A percentile compares a stretch with the other conserved stretches of the same genome.
Conservation (phyloP, 495 filamentous ascomycete genomes). For the Penicillium nucicola region DNA sequence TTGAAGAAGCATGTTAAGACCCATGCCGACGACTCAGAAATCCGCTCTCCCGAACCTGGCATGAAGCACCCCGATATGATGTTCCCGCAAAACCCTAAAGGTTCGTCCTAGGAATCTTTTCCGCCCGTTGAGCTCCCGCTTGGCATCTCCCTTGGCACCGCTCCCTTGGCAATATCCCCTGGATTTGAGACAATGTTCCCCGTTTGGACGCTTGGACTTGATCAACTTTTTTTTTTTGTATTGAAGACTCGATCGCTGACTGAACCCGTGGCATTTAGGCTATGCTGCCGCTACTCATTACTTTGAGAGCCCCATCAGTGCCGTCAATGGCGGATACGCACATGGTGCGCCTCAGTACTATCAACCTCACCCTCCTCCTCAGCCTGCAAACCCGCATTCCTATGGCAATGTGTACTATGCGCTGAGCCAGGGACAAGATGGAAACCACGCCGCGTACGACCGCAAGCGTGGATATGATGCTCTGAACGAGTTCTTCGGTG, state of each 20-base stretch:
- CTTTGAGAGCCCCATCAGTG: constrained; percentile 42
- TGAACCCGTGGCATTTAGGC: constrained; percentile 16
- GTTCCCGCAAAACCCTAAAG: constrained; percentile 47
- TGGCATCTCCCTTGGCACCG: neutral
- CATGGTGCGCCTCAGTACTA: constrained; percentile 55
- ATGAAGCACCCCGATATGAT: constrained; percentile 46
- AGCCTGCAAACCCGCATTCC: constrained; percentile 40
- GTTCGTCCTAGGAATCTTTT: constrained; percentile 13
- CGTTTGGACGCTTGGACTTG: too few relatives aligned
- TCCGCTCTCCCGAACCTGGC: constrained; percentile 70
- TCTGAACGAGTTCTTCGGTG: constrained; percentile 89
- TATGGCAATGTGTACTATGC: constrained; percentile 76
- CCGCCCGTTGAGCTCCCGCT: neutral
- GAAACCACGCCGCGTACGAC: constrained; percentile 51
- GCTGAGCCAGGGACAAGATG: constrained; percentile 52
- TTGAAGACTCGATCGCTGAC: neutral
- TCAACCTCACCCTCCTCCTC: constrained; percentile 51
- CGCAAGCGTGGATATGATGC: constrained; percentile 82
- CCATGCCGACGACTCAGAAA: constrained; percentile 96
- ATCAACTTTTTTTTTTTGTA: too few relatives aligned
- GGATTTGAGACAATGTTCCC: too few relatives aligned
- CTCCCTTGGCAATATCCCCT: too few relatives aligned
- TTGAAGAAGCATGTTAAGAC: constrained; percentile 99
- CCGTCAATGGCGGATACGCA: constrained; percentile 44
- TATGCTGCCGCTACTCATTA: constrained; percentile 43